Evolutionary conservation across 2,329 filamentous ascomycete species (phyloP).

Genomic region (Polytolypa hystricis): DNA sequence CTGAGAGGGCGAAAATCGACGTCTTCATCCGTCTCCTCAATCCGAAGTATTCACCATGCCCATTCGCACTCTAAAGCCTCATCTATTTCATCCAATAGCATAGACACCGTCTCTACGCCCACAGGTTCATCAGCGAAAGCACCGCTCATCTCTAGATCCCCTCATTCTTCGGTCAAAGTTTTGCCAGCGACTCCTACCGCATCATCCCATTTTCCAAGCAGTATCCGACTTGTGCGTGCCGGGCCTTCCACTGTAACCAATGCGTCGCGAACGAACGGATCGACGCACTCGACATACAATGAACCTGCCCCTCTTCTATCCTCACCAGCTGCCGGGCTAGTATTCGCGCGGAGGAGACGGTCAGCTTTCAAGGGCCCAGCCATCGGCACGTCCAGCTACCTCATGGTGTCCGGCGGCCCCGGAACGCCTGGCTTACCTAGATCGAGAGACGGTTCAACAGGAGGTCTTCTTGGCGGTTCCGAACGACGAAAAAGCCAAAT

Average conservation of each 20-base stretch:
- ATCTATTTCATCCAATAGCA: slow-evolving; percentile 74
- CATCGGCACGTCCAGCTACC: slow-evolving; percentile 29
- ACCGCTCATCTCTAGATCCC: slow-evolving; percentile 57
- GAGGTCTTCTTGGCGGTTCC: slow-evolving; percentile 18
- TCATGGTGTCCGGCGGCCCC: slow-evolving; percentile 22
- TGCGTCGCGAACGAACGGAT: slow-evolving; percentile 16
- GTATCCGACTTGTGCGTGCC: slow-evolving; percentile 68
- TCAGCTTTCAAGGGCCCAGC: slow-evolving; percentile 36
- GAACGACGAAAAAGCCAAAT: slow-evolving; percentile 30
- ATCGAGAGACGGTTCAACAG: slow-evolving; percentile 20
- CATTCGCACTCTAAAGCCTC: slow-evolving; percentile 90
- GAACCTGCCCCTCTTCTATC: slow-evolving; percentile 28
- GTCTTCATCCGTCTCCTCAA: slow-evolving; percentile 84
- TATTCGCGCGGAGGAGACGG: slow-evolving; percentile 36
- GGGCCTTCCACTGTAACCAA: slow-evolving; percentile 9
- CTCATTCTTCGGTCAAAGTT: slow-evolving; percentile 89
- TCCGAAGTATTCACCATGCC: slow-evolving; percentile 81
- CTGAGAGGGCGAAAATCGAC: slow-evolving; percentile 89
- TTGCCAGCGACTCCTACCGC: slow-evolving; percentile 75
- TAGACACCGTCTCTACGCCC: slow-evolving; percentile 56
- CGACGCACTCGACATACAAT: slow-evolving; percentile 26
- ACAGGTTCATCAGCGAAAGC: slow-evolving; percentile 48
- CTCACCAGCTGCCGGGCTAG: slow-evolving; percentile 32
- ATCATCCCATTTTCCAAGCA: slow-evolving; percentile 64
- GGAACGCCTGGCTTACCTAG: slow-evolving; percentile 23